Conservation (phyloP, 371 early-diverging fungal species). For the Circinella umbellata region DNA sequence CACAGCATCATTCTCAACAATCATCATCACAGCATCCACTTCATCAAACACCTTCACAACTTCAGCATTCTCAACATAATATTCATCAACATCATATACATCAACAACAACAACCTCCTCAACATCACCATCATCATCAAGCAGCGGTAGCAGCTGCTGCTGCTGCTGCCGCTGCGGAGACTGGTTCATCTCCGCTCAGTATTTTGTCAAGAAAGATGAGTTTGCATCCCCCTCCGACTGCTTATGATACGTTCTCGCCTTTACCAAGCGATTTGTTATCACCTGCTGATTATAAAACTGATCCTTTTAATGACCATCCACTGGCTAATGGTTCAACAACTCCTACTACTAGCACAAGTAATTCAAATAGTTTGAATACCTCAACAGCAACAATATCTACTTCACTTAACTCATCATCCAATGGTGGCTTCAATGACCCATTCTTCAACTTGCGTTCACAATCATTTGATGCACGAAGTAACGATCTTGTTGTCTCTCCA, state of each 20-base stretch:
- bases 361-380: too few relatives aligned
- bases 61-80: conserved; percentile 12
- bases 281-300: conserved; percentile 61
- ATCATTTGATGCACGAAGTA: conserved; percentile 38
- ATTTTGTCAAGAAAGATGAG: conserved; percentile 30
- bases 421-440: conserved; percentile 29
- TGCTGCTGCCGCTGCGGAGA: conserved; percentile 14
- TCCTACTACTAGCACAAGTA: neutral
- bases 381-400: too few relatives aligned
- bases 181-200: conserved; percentile 24
- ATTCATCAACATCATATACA: conserved; percentile 6
- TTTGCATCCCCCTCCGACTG: conserved; percentile 20
- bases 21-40: conserved; percentile 1
- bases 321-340: conserved; percentile 30
- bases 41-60: conserved; percentile 17
- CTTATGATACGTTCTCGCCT: conserved; percentile 50
- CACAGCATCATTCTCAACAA: neutral
- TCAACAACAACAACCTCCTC: neutral
- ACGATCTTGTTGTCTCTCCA: conserved; percentile 24
- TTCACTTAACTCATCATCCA: too few relatives aligned
- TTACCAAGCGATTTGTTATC: conserved; percentile 67
- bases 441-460: conserved; percentile 37
- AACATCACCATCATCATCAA: conserved; percentile 13
- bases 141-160: conserved; percentile 14
- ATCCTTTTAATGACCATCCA: conserved; percentile 54